phyloP scores from a whole-genome alignment of 768 basidiomycete genomes.

The Mycena olivaceomarginata region DNA sequence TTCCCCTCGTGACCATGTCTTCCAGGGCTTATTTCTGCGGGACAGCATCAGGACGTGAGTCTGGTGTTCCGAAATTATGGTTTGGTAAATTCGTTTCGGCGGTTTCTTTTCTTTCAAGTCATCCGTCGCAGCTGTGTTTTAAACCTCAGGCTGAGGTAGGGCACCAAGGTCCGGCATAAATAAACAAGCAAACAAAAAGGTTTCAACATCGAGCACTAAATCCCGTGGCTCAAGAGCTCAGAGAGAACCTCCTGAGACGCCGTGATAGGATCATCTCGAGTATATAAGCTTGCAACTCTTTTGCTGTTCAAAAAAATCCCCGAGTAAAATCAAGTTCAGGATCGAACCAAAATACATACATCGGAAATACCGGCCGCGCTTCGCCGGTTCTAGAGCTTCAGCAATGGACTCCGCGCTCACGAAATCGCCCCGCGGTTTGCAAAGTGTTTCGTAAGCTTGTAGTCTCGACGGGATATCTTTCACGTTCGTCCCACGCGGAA shows the following conservation, averaged over 20 bases:
- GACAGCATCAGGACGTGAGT: no score
- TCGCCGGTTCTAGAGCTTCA: slow-evolving; percentile 11
- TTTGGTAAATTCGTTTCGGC: no score
- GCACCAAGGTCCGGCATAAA: no score
- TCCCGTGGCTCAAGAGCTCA: not conserved
- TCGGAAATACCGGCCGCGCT: slow-evolving; percentile 23
- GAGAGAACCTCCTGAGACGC: not conserved
- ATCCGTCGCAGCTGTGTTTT: no score
- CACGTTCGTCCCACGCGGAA: slow-evolving; percentile 8
- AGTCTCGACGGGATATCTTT: slow-evolving; percentile 25
- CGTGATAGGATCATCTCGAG: slow-evolving; percentile 2
- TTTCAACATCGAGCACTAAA: not conserved
- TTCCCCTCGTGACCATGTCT: no score
- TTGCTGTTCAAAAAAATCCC: not conserved
- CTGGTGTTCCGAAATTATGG: no score
- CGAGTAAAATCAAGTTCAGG: not conserved
- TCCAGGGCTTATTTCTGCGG: no score
- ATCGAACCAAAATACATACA: not conserved
- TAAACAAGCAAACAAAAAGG: no score
- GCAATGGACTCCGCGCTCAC: slow-evolving; percentile 11
- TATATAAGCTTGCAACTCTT: slow-evolving; percentile 17
- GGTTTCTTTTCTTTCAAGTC: no score
- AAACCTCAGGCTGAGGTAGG: no score
- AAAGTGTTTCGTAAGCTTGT: slow-evolving; percentile 13
- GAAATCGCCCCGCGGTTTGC: slow-evolving; percentile 28